Conservation (phyloP, 495 filamentous ascomycete genomes). For the Immersiella caudata region DNA sequence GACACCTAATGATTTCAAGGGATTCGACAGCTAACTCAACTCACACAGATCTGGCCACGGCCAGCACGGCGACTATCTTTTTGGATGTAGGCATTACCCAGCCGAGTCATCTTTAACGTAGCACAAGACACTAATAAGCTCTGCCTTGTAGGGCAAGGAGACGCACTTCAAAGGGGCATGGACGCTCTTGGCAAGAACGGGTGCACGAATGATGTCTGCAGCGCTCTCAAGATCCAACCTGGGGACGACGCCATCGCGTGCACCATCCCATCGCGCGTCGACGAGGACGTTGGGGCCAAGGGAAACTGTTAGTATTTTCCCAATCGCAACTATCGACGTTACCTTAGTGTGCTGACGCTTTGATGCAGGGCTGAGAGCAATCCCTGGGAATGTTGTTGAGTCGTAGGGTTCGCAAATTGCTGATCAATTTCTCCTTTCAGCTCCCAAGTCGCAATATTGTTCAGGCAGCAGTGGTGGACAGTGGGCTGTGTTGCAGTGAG, state of each 20-base stretch:
- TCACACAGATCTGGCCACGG: not conserved
- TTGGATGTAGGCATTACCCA: conserved; percentile 35
- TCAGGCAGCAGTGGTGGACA: too few relatives aligned
- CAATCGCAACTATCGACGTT: not conserved
- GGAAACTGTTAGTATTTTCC: conserved; percentile 2
- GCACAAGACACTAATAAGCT: not conserved
- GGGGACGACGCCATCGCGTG: conserved; percentile 11
- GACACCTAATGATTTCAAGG: not conserved
- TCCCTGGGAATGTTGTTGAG: not conserved
- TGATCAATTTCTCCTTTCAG: too few relatives aligned
- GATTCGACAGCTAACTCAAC: too few relatives aligned
- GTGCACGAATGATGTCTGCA: conserved; percentile 39
- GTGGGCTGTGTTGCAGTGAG: too few relatives aligned
- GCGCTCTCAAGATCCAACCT: conserved; percentile 30
- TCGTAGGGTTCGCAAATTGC: not conserved
- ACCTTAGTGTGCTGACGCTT: not conserved
- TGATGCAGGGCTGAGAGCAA: not conserved
- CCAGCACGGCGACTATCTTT: conserved; percentile 29
- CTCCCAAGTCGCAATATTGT: too few relatives aligned
- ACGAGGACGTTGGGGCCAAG: not conserved
- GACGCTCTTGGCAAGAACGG: conserved; percentile 26
- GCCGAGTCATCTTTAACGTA: not conserved
- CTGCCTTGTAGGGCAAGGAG: conserved; percentile 19
- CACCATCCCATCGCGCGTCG: conserved; percentile 11
- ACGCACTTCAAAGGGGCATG: conserved; percentile 45